Conservation (phyloP, 345 rosid species). For the Carallia pectinifolia region DNA sequence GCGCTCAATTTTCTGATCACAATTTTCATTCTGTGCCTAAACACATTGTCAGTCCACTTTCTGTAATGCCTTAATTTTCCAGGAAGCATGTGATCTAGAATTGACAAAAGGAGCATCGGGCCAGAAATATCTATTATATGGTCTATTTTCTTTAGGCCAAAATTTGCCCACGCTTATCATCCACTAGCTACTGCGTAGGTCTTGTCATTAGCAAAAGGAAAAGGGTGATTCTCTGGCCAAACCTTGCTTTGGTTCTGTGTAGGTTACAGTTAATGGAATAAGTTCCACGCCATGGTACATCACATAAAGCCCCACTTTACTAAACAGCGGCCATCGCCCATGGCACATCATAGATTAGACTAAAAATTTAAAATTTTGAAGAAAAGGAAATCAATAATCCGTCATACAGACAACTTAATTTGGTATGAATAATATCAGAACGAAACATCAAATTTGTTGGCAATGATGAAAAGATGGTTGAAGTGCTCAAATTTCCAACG, state of each 20-base stretch:
- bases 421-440: neutral
- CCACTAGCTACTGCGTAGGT: neutral
- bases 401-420: neutral
- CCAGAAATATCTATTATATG: neutral
- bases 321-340: slow-evolving; percentile 19
- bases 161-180: neutral
- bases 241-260: neutral
- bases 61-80: neutral
- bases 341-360: slow-evolving; percentile 30
- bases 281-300: slow-evolving; percentile 22
- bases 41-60: too few species aligned
- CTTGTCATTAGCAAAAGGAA: slow-evolving; percentile 17
- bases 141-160: neutral
- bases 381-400: too few species aligned
- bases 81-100: neutral
- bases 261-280: slow-evolving; percentile 23
- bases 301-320: slow-evolving; percentile 24
- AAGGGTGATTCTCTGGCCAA: slow-evolving; percentile 16
- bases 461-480: slow-evolving; percentile 9
- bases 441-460: neutral
- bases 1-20: neutral
- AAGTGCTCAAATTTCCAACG: too few species aligned
- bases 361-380: too few species aligned
- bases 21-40: too few species aligned
- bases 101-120: neutral